phyloP scores from a whole-genome alignment of 2,329 filamentous ascomycete species.

The Geosmithia flava region DNA sequence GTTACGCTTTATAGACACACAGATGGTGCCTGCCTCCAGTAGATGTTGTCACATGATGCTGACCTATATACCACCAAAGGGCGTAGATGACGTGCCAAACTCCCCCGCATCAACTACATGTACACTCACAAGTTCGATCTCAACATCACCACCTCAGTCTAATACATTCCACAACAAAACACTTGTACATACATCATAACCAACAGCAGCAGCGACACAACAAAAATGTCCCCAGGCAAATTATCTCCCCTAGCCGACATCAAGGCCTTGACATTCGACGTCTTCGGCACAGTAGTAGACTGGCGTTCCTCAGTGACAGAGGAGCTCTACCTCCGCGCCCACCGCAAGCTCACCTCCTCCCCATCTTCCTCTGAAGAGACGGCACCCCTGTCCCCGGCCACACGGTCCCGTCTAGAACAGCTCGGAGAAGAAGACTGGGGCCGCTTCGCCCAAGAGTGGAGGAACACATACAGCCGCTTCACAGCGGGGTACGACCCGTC shows the following conservation, averaged over 20 bases:
- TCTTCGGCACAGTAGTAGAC: conserved; percentile 72
- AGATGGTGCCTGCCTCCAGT: too few relatives aligned
- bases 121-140: too few relatives aligned
- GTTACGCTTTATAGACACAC: too few relatives aligned
- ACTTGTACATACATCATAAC: too few relatives aligned
- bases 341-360: conserved; percentile 32
- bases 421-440: conserved; percentile 49
- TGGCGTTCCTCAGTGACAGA: conserved; percentile 58
- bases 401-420: conserved; percentile 32
- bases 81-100: too few relatives aligned
- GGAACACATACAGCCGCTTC: conserved; percentile 49
- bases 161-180: too few relatives aligned
- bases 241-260: conserved; percentile 17
- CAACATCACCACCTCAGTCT: too few relatives aligned
- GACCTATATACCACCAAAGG: too few relatives aligned
- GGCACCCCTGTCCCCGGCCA: conserved; percentile 23
- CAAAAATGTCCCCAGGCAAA: conserved; percentile 14
- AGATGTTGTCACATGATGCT: too few relatives aligned
- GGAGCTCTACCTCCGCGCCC: conserved; percentile 39
- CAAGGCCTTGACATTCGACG: conserved; percentile 59
- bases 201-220: too few relatives aligned
- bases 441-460: conserved; percentile 59
- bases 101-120: too few relatives aligned
- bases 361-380: too few relatives aligned
- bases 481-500: conserved; percentile 29